These are phyloP conservation scores for Camellia sinensis DNA, from an alignment of 148 eudicot genomes.

Conservation along the genomic window DNA sequence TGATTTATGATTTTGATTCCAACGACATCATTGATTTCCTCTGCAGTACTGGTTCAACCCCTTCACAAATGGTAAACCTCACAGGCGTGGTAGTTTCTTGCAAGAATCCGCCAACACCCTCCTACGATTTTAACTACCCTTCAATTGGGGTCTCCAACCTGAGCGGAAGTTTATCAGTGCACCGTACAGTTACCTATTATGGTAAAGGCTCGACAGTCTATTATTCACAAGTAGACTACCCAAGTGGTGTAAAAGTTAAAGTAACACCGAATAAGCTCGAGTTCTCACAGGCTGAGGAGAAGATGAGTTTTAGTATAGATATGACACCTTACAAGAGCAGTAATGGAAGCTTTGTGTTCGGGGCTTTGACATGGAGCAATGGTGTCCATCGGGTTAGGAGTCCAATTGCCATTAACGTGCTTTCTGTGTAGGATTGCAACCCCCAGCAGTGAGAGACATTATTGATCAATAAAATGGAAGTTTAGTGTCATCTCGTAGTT, in stretches of 20 bases:
- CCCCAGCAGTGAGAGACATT: not conserved
- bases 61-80: slow-evolving; percentile 36
- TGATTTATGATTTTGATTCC: slow-evolving; percentile 33
- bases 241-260: slow-evolving; percentile 27
- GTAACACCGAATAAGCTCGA: slow-evolving; percentile 27
- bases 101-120: slow-evolving; percentile 24
- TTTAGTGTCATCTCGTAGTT: too few relatives aligned
- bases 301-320: slow-evolving; percentile 28
- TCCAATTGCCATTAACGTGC: slow-evolving; percentile 31
- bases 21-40: slow-evolving; percentile 33
- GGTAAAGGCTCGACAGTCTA: slow-evolving; percentile 37
- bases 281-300: slow-evolving; percentile 25
- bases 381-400: slow-evolving; percentile 27
- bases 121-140: slow-evolving; percentile 39
- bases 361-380: slow-evolving; percentile 40
- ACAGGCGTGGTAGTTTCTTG: slow-evolving; percentile 23
- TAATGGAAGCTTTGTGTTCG: slow-evolving; percentile 34
- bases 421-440: slow-evolving; percentile 23
- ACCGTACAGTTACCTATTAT: slow-evolving; percentile 35
- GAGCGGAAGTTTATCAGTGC: slow-evolving; percentile 32
- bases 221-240: slow-evolving; percentile 26
- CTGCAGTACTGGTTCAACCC: slow-evolving; percentile 38
- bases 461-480: too few relatives aligned
- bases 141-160: slow-evolving; percentile 40
- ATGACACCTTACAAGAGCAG: slow-evolving; percentile 29